phyloP scores from a whole-genome alignment of 2,329 filamentous ascomycete species.

The Pyrenophora graminea region DNA sequence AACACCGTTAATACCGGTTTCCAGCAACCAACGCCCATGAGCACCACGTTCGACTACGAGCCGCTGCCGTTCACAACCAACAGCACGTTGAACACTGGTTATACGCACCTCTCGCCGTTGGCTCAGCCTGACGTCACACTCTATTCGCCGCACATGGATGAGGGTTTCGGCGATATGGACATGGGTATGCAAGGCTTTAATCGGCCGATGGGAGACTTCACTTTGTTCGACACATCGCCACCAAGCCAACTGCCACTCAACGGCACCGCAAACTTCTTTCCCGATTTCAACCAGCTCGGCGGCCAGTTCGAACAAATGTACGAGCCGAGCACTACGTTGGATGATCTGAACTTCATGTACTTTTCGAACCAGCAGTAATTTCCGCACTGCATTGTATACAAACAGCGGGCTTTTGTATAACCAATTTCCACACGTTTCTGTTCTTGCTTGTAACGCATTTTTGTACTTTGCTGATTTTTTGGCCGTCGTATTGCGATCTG shows the following conservation, averaged over 20 bases:
- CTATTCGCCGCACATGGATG: slow-evolving; percentile 68
- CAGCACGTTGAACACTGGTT: slow-evolving; percentile 23
- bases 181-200: slow-evolving; percentile 38
- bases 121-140: slow-evolving; percentile 72
- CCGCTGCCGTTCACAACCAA: slow-evolving; percentile 44
- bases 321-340: slow-evolving; percentile 36
- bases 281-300: slow-evolving; percentile 46
- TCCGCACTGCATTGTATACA: slow-evolving; percentile 19
- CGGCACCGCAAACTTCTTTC: slow-evolving; percentile 43
- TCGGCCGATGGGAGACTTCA: slow-evolving; percentile 61
- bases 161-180: slow-evolving; percentile 61
- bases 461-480: slow-evolving; percentile 18
- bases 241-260: slow-evolving; percentile 30
- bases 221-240: slow-evolving; percentile 55
- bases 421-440: slow-evolving; percentile 16
- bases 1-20: slow-evolving; percentile 62
- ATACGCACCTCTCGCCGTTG: slow-evolving; percentile 67
- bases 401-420: slow-evolving; percentile 29
- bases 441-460: slow-evolving; percentile 12
- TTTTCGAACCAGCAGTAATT: slow-evolving; percentile 29
- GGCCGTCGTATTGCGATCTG: slow-evolving; percentile 22
- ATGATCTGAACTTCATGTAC: slow-evolving; percentile 35
- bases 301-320: slow-evolving; percentile 45
- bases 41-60: slow-evolving; percentile 46
- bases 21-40: slow-evolving; percentile 59